These are phyloP conservation scores for Houttuynia cordata DNA, from an alignment of 164 flowering plant species.

Conservation along the genomic window DNA sequence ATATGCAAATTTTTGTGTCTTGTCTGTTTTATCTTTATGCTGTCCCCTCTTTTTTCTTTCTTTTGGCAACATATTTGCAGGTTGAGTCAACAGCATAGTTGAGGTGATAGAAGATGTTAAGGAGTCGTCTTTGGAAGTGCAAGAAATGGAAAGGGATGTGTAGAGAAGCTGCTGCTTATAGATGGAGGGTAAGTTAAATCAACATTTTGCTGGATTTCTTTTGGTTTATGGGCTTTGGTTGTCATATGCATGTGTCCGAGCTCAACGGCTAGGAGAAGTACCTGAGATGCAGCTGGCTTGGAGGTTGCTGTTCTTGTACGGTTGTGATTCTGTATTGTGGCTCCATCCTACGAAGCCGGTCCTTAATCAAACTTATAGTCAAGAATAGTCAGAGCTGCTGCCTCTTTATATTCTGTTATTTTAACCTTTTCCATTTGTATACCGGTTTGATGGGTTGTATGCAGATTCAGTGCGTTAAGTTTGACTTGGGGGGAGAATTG, in stretches of 20 bases:
- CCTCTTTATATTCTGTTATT: not conserved
- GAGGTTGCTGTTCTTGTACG: not conserved
- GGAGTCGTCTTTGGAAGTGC: not conserved
- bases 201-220: not conserved
- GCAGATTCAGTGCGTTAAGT: not conserved
- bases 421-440: not conserved
- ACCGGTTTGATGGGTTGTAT: not conserved
- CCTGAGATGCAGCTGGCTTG: not conserved
- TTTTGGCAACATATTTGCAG: constrained; percentile 16
- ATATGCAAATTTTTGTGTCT: not conserved
- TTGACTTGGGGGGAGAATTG: too few relatives aligned
- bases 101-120: not conserved
- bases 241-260: not conserved
- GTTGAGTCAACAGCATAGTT: constrained; percentile 30
- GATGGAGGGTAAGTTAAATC: not conserved
- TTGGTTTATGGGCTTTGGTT: not conserved
- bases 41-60: constrained; percentile 11
- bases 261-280: not conserved
- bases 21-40: constrained; percentile 23
- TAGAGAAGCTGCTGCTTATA: not conserved
- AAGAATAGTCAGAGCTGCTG: not conserved
- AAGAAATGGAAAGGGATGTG: not conserved
- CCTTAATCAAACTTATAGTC: not conserved
- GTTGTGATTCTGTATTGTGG: not conserved
- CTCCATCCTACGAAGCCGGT: not conserved